These are phyloP conservation scores for Rutstroemia sp. DNA, from an alignment of 2,329 filamentous ascomycete species.

Conservation along the genomic window DNA sequence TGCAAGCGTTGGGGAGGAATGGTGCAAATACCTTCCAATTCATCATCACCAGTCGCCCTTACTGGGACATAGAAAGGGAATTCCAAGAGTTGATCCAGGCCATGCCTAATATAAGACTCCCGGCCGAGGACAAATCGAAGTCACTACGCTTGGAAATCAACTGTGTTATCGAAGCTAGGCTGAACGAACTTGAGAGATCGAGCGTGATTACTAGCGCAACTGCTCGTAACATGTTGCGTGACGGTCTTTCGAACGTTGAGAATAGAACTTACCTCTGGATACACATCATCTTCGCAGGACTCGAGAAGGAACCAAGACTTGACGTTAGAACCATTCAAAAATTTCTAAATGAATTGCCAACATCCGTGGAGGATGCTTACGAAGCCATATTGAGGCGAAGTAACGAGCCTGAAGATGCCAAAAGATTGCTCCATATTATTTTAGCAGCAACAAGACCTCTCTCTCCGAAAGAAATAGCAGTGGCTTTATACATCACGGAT, in stretches of 20 bases:
- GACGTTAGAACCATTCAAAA: neutral
- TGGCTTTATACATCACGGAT: conserved; percentile 1
- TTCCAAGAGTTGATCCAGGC: neutral
- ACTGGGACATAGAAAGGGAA: conserved; percentile 2
- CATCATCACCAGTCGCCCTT: conserved; percentile 7
- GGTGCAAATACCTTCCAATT: neutral
- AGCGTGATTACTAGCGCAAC: neutral
- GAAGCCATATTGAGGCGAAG: conserved; percentile 1
- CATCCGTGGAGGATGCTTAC: conserved; percentile 1
- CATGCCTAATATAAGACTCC: neutral
- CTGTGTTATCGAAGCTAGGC: conserved; percentile 6
- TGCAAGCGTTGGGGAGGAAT: neutral
- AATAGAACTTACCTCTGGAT: conserved; percentile 10
- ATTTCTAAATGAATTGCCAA: neutral
- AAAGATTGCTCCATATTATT: conserved; percentile 8
- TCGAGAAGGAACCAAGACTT: neutral
- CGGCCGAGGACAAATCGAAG: conserved; percentile 1
- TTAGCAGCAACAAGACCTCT: conserved; percentile 2
- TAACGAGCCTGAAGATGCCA: neutral
- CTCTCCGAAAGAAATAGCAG: neutral
- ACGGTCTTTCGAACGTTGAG: neutral
- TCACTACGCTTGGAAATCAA: conserved; percentile 6
- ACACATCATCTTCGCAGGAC: conserved; percentile 4
- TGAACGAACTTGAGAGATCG: neutral
- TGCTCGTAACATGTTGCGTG: neutral